Conservation (phyloP, 768 basidiomycete species). For the Lactifluus subvellereus region DNA sequence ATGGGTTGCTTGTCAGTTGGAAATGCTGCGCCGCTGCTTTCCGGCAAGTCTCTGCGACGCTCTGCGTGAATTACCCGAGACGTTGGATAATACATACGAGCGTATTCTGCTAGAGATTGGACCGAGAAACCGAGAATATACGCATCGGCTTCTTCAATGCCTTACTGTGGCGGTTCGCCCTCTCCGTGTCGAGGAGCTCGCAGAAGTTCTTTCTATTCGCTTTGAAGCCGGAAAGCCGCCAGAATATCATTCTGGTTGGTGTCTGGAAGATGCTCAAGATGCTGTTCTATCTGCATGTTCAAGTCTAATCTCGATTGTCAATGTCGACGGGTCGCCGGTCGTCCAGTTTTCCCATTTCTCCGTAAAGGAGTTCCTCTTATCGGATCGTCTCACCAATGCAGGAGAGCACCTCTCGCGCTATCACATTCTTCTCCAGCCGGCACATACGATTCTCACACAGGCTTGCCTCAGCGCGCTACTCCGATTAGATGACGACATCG, state of each 20-base stretch:
- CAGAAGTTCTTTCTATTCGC: neutral
- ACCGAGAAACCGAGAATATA: neutral
- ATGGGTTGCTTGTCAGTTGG: neutral
- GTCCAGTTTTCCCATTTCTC: neutral
- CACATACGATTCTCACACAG: neutral
- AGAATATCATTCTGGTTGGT: neutral
- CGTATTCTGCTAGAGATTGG: neutral
- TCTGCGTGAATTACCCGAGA: neutral
- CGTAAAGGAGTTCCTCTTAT: neutral
- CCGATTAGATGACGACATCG: neutral
- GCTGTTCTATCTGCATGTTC: neutral
- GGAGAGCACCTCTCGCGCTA: neutral
- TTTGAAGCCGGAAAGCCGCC: neutral
- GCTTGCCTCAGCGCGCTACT: neutral
- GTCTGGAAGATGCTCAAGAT: neutral
- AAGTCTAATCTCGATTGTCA: neutral
- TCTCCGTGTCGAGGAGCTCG: neutral
- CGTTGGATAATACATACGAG: neutral
- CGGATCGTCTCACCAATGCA: neutral
- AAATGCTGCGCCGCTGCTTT: neutral
- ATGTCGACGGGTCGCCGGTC: neutral
- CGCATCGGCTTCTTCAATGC: neutral
- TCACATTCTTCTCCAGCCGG: neutral
- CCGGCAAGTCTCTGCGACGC: neutral
- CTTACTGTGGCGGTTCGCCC: neutral